Conservation (phyloP, 2,329 filamentous ascomycete species). For the Colletotrichum melonis region DNA sequence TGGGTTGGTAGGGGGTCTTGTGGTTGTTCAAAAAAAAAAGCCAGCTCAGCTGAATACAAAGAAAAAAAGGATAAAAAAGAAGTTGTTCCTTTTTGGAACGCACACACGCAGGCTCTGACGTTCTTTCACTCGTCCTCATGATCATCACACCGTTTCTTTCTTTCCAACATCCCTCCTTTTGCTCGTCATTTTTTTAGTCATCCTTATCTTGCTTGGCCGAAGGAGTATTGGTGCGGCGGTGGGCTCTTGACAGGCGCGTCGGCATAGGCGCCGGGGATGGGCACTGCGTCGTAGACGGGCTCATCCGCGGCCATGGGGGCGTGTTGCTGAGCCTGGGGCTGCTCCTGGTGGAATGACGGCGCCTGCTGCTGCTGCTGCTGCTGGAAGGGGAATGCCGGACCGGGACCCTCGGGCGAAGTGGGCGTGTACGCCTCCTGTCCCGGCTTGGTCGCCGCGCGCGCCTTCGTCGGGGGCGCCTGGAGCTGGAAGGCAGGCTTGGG, state of each 20-base stretch:
- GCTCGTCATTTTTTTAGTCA: conserved; percentile 18
- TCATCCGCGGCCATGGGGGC: conserved; percentile 81
- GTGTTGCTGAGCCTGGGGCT: conserved; percentile 66
- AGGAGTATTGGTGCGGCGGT: conserved; percentile 56
- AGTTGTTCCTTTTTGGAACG: conserved; percentile 5
- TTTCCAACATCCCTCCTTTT: not conserved
- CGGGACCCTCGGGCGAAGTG: conserved; percentile 51
- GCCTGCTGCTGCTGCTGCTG: conserved; percentile 62
- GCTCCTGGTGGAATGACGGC: conserved; percentile 51
- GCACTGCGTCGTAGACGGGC: conserved; percentile 85
- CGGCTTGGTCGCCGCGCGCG: conserved; percentile 79
- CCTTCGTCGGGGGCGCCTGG: conserved; percentile 83
- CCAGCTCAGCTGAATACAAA: conserved; percentile 32
- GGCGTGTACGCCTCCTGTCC: conserved; percentile 72
- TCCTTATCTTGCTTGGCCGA: conserved; percentile 47
- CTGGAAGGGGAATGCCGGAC: conserved; percentile 47
- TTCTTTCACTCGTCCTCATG: conserved; percentile 2
- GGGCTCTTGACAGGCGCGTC: conserved; percentile 66
- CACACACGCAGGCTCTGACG: not conserved
- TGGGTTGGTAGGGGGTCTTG: not conserved
- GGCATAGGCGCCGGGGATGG: conserved; percentile 87
- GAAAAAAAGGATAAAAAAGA: conserved; percentile 8
- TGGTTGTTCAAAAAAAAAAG: not conserved
- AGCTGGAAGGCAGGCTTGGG: conserved; percentile 77
- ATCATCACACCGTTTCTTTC: conserved; percentile 10